Evolutionary conservation across 176 grass and related monocot species (phyloP).

Genomic region (Carex kokanica): DNA sequence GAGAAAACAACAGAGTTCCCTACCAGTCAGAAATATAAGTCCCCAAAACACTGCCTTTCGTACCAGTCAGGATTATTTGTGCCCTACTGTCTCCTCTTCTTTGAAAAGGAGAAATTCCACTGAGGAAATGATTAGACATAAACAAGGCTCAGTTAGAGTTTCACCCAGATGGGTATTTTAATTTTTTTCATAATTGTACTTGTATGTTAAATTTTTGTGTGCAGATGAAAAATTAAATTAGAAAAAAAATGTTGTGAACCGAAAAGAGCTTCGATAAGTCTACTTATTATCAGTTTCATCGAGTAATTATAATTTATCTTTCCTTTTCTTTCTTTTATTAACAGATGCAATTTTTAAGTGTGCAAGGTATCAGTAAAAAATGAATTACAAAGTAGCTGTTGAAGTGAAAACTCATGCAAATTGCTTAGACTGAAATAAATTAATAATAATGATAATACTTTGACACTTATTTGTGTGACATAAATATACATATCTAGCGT

Average conservation of each 20-base stretch:
- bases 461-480: too few relatives aligned
- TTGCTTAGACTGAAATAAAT: too few relatives aligned
- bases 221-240: constrained; percentile 11
- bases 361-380: background rate
- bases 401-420: background rate
- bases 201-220: background rate
- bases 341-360: background rate
- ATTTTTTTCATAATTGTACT: constrained; percentile 15
- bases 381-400: background rate
- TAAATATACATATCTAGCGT: too few relatives aligned
- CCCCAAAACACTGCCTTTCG: constrained; percentile 48
- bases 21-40: constrained; percentile 56
- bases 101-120: constrained; percentile 80
- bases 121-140: constrained; percentile 50
- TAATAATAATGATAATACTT: too few relatives aligned
- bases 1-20: constrained; percentile 54
- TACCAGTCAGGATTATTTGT: constrained; percentile 69
- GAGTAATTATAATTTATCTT: background rate
- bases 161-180: constrained; percentile 87
- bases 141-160: constrained; percentile 38
- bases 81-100: constrained; percentile 80
- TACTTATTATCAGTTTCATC: background rate
- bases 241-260: background rate
- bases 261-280: constrained; percentile 7
- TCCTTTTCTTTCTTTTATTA: background rate